Percentiles rank a stretch among this genome's conserved stretches.
Conservation (phyloP, 1,284 basidiomycete genomes). For the Sparassis latifolia region DNA sequence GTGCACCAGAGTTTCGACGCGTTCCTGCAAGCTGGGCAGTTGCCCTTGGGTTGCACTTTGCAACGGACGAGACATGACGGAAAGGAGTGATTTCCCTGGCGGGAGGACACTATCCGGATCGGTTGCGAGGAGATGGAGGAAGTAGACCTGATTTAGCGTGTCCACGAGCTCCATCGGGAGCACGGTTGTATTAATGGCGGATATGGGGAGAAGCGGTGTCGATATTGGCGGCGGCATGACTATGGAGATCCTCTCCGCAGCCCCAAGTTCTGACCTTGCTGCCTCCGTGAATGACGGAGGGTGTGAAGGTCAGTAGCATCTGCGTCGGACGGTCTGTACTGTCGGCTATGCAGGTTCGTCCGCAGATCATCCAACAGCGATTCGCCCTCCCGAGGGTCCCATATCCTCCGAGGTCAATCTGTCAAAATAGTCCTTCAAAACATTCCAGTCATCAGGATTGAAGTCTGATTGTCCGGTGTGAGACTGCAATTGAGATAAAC, state of each 20-base stretch:
- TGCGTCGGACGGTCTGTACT: background rate
- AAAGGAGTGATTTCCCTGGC: slow-evolving; percentile 61
- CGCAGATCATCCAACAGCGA: slow-evolving; percentile 25
- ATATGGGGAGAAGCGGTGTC: slow-evolving; percentile 23
- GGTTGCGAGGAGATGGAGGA: slow-evolving; percentile 57
- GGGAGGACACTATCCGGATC: slow-evolving; percentile 53
- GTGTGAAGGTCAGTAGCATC: background rate
- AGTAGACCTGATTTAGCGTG: slow-evolving; percentile 48
- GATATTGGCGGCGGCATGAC: slow-evolving; percentile 21
- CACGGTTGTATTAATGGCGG: slow-evolving; percentile 21
- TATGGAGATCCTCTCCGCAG: slow-evolving; percentile 8
- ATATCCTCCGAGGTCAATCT: slow-evolving; percentile 23
- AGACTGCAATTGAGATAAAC: background rate
- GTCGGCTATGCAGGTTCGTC: slow-evolving; percentile 8
- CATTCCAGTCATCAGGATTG: slow-evolving; percentile 14
- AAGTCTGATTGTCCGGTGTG: background rate
- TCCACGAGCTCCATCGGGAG: slow-evolving; percentile 50
- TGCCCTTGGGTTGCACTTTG: slow-evolving; percentile 18
- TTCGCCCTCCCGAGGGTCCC: slow-evolving; percentile 28
- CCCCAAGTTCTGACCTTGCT: background rate
- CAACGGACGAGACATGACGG: slow-evolving; percentile 44
- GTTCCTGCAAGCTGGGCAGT: slow-evolving; percentile 34
- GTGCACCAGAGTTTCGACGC: slow-evolving; percentile 50
- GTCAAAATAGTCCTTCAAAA: slow-evolving; percentile 19
- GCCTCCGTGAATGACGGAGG: too few relatives aligned